These are phyloP conservation scores for Boletus vinaceobasis DNA, from an alignment of 768 basidiomycete species.

Conservation along the genomic window DNA sequence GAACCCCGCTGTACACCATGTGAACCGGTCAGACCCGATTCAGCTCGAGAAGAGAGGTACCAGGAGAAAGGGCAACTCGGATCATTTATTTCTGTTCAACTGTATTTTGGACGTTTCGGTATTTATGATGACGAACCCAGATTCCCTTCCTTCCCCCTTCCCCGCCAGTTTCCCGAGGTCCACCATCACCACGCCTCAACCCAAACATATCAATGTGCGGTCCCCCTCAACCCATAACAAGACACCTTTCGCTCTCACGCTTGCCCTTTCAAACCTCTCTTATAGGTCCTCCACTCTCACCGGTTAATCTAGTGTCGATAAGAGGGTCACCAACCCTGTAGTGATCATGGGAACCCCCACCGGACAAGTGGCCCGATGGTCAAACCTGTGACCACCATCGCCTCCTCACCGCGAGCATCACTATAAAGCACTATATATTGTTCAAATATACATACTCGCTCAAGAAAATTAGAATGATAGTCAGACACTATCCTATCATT, in stretches of 20 bases:
- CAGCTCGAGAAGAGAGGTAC: too few relatives aligned
- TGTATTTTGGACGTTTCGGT: too few relatives aligned
- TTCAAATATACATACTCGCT: slow-evolving; percentile 4
- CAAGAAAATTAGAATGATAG: slow-evolving; percentile 19
- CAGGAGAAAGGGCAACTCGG: too few relatives aligned
- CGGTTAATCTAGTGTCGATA: background rate
- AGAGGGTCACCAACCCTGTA: background rate
- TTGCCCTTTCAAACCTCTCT: background rate
- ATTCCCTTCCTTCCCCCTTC: background rate
- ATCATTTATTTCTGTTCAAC: too few relatives aligned
- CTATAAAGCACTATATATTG: background rate
- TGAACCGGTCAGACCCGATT: too few relatives aligned
- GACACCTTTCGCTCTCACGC: background rate
- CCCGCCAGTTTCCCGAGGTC: background rate
- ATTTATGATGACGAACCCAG: background rate
- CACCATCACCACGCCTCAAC: too few relatives aligned
- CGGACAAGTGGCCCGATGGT: background rate
- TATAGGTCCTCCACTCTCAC: background rate
- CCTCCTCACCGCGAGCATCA: background rate
- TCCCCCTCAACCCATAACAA: background rate
- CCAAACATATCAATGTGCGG: background rate
- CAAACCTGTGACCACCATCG: background rate
- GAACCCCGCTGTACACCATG: too few relatives aligned
- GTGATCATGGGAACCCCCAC: background rate
- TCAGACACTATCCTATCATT: slow-evolving; percentile 9